Evolutionary conservation across 352 stramenopile genomes (phyloP).

Genomic region (Phytophthora pinifolia): DNA sequence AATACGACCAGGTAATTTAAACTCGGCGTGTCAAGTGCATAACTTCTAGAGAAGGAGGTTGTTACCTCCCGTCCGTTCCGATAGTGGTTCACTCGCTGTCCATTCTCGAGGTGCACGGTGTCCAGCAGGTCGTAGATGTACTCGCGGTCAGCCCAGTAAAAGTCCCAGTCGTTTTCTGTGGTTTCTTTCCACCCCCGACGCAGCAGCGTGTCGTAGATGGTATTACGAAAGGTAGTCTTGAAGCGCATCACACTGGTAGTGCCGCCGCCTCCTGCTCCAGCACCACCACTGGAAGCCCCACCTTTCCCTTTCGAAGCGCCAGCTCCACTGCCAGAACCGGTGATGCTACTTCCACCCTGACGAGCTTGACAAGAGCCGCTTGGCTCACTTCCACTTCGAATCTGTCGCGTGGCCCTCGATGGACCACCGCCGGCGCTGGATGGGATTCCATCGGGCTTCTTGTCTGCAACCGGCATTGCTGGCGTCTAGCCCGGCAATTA

Average conservation of each 20-base stretch:
- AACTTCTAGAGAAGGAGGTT: neutral
- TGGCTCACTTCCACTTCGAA: slow-evolving; percentile 40
- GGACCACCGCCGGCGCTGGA: slow-evolving; percentile 29
- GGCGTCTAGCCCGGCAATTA: neutral
- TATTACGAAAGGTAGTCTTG: slow-evolving; percentile 92
- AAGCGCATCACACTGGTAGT: slow-evolving; percentile 43
- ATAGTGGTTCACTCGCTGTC: slow-evolving; percentile 92
- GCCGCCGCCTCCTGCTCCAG: slow-evolving; percentile 8
- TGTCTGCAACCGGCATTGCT: slow-evolving; percentile 22
- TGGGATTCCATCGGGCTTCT: slow-evolving; percentile 27
- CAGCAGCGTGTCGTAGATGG: slow-evolving; percentile 91
- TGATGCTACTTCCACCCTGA: slow-evolving; percentile 11
- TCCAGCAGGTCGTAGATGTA: slow-evolving; percentile 93
- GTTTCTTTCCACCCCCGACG: slow-evolving; percentile 90
- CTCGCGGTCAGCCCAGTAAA: slow-evolving; percentile 90
- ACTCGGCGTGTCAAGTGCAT: no score
- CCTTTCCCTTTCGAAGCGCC: slow-evolving; percentile 20
- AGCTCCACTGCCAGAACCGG: slow-evolving; percentile 5
- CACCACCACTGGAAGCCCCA: slow-evolving; percentile 7
- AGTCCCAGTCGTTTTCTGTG: slow-evolving; percentile 87
- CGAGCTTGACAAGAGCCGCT: slow-evolving; percentile 14
- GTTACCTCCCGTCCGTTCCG: slow-evolving; percentile 77
- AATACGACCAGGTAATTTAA: slow-evolving; percentile 1
- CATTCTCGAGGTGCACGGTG: slow-evolving; percentile 78
- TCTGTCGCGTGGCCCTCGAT: slow-evolving; percentile 30